phyloP scores from a whole-genome alignment of 805 yeast genomes.

The Diddensiella transvaalensis region DNA sequence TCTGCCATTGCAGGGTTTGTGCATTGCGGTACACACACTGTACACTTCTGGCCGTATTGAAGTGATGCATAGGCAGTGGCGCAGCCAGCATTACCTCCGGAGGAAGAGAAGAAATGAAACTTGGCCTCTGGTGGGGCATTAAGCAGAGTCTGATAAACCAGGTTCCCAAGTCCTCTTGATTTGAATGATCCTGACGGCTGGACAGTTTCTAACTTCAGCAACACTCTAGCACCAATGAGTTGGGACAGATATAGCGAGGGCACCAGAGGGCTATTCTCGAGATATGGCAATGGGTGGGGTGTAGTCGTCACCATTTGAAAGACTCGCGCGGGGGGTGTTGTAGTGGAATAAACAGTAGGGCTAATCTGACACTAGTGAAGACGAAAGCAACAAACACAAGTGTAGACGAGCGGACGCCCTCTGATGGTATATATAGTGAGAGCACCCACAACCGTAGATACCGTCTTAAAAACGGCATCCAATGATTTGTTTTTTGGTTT shows the following conservation, averaged over 20 bases:
- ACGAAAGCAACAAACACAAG: not conserved
- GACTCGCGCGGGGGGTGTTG: too few species aligned
- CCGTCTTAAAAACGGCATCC: not conserved
- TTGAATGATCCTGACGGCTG: slow-evolving; percentile 92
- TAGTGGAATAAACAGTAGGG: too few species aligned
- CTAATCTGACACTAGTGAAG: too few species aligned
- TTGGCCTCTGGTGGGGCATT: slow-evolving; percentile 45
- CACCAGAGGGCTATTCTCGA: slow-evolving; percentile 67
- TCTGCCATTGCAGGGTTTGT: slow-evolving; percentile 46
- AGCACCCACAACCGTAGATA: not conserved
- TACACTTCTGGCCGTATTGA: slow-evolving; percentile 53
- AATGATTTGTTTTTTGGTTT: not conserved
- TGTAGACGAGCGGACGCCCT: not conserved
- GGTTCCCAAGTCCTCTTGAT: slow-evolving; percentile 88
- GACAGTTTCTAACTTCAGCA: slow-evolving; percentile 78
- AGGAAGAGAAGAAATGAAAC: slow-evolving; percentile 68
- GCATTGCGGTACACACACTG: slow-evolving; percentile 55
- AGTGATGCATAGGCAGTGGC: slow-evolving; percentile 93
- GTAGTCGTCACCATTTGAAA: not conserved
- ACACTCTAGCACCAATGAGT: slow-evolving; percentile 64
- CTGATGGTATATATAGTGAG: not conserved
- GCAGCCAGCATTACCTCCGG: slow-evolving; percentile 97
- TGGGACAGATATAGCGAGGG: slow-evolving; percentile 72
- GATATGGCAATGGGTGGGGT: slow-evolving; percentile 21
- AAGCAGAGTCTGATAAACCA: slow-evolving; percentile 55